phyloP scores from a whole-genome alignment of 768 basidiomycete genomes.

The Boletus speciosus region DNA sequence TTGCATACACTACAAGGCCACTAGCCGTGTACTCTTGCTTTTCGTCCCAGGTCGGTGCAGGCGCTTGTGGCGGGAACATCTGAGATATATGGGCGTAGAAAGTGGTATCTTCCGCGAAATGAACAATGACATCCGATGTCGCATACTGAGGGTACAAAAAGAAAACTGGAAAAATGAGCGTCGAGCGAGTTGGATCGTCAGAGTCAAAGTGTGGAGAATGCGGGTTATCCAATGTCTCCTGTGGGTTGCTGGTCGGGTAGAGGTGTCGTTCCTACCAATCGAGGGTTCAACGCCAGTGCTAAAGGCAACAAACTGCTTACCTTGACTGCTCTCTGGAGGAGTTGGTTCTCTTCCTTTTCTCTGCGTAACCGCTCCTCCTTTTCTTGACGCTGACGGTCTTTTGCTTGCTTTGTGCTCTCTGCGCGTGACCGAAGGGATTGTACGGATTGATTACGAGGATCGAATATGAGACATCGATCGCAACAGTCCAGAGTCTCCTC shows the following conservation, averaged over 20 bases:
- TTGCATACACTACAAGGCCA: conserved; percentile 77
- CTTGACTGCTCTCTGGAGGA: conserved; percentile 57
- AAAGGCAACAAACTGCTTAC: conserved; percentile 40
- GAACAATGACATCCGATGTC: conserved; percentile 83
- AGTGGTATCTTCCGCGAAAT: conserved; percentile 81
- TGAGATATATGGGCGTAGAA: conserved; percentile 71
- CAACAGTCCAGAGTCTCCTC: conserved; percentile 87
- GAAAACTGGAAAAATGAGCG: conserved; percentile 82
- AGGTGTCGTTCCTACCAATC: conserved; percentile 67
- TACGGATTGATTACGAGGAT: conserved; percentile 55
- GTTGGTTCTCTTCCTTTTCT: conserved; percentile 50
- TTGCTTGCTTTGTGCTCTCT: conserved; percentile 43
- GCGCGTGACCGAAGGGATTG: conserved; percentile 47
- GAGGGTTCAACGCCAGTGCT: conserved; percentile 1
- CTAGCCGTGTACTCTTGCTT: conserved; percentile 61
- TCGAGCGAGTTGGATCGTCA: conserved; percentile 54
- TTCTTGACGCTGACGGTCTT: conserved; percentile 50
- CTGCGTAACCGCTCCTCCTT: conserved; percentile 46
- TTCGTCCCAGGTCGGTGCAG: conserved; percentile 73
- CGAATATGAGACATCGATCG: conserved; percentile 58
- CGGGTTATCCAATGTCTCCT: conserved; percentile 48
- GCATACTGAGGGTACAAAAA: conserved; percentile 90
- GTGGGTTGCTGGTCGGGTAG: conserved; percentile 49
- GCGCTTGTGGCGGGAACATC: conserved; percentile 78
- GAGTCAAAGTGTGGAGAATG: conserved; percentile 64